Evolutionary conservation across 495 filamentous ascomycete species (phyloP).

Genomic region (Penicillium pulvis): DNA sequence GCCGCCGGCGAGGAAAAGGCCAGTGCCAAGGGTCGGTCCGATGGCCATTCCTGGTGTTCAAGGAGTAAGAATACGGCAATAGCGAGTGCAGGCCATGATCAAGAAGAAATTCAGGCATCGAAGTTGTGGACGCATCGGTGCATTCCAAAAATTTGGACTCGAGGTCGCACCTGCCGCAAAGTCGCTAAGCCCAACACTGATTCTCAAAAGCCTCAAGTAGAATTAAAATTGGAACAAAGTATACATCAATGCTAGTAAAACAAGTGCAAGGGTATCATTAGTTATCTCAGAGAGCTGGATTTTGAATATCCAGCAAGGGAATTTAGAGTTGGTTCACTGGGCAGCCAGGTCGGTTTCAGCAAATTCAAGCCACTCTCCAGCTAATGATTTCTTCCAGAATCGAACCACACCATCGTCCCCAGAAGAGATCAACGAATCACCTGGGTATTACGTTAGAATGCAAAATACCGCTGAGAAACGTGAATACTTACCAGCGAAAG

Average conservation of each 20-base stretch:
- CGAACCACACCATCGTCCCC: slow-evolving; percentile 52
- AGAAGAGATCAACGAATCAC: slow-evolving; percentile 51
- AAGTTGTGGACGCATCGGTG: background rate
- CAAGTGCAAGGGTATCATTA: slow-evolving; percentile 29
- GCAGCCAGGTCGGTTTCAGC: slow-evolving; percentile 50
- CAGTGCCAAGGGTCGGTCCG: slow-evolving; percentile 43
- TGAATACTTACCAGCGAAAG: slow-evolving; percentile 43
- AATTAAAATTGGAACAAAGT: background rate
- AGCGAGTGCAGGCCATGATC: slow-evolving; percentile 9
- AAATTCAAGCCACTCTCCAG: slow-evolving; percentile 53
- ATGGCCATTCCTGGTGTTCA: slow-evolving; percentile 32
- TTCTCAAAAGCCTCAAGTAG: background rate
- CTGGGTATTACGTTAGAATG: slow-evolving; percentile 27
- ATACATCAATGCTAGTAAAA: background rate
- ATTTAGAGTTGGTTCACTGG: slow-evolving; percentile 22
- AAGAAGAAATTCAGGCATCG: background rate
- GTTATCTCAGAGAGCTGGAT: background rate
- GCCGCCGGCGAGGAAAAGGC: slow-evolving; percentile 42
- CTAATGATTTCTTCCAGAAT: slow-evolving; percentile 53
- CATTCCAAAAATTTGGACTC: background rate
- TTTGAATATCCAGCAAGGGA: background rate
- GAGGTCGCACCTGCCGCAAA: background rate
- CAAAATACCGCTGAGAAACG: background rate
- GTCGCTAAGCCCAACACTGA: background rate
- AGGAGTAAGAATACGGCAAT: slow-evolving; percentile 16